phyloP scores from a whole-genome alignment of 1,139 yeast species.

The Diutina scorzettiae region DNA sequence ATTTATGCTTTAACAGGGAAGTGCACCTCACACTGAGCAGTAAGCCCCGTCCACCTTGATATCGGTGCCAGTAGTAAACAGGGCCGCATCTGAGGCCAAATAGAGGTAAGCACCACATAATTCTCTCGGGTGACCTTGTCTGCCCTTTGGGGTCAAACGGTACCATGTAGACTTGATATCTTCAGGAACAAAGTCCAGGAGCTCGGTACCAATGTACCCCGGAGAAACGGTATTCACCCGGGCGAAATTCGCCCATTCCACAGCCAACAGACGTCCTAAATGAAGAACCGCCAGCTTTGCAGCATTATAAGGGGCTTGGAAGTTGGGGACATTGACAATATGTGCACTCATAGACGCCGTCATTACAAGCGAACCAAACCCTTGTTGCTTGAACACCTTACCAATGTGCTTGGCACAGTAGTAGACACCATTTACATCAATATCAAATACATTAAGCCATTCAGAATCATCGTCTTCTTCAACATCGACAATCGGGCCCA shows the following conservation, averaged over 20 bases:
- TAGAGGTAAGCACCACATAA: slow-evolving; percentile 16
- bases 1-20: background rate
- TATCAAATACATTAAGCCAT: slow-evolving; percentile 34
- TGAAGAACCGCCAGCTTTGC: slow-evolving; percentile 24
- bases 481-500: slow-evolving; percentile 25
- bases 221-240: slow-evolving; percentile 23
- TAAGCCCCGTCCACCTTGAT: slow-evolving; percentile 37
- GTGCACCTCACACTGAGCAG: slow-evolving; percentile 16
- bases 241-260: slow-evolving; percentile 23
- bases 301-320: slow-evolving; percentile 48
- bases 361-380: slow-evolving; percentile 42
- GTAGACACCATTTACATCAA: slow-evolving; percentile 34
- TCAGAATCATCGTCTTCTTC: slow-evolving; percentile 24
- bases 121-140: slow-evolving; percentile 15
- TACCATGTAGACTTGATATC: slow-evolving; percentile 14
- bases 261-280: slow-evolving; percentile 20
- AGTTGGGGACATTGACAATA: slow-evolving; percentile 56
- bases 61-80: slow-evolving; percentile 35
- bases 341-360: slow-evolving; percentile 57
- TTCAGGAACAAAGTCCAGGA: slow-evolving; percentile 18
- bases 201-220: slow-evolving; percentile 19
- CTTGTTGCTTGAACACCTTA: slow-evolving; percentile 25
- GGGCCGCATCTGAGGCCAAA: slow-evolving; percentile 15
- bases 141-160: slow-evolving; percentile 14
- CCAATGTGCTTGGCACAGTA: slow-evolving; percentile 34